Percentiles rank a stretch among this genome's conserved stretches.
Evolutionary conservation across 2,329 filamentous ascomycete species (phyloP).

Genomic region (Dothideomycetidae sp.): DNA sequence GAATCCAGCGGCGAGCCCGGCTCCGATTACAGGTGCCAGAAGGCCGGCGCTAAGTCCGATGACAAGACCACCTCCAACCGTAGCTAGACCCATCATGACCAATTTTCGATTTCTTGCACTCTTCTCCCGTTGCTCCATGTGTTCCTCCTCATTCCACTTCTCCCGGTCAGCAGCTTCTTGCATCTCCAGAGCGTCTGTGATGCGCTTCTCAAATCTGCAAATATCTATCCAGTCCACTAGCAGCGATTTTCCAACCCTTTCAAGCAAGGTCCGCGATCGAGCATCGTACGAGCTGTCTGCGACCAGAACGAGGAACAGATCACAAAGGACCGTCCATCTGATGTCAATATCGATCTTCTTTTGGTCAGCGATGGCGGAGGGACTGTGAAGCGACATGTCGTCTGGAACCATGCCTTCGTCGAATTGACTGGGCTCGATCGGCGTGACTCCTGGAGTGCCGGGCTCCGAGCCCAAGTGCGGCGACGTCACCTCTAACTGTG

Average conservation of each 20-base stretch:
- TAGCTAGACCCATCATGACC: slow-evolving; percentile 92
- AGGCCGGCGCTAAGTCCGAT: slow-evolving; percentile 90
- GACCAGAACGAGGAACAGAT: slow-evolving; percentile 88
- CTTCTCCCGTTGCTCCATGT: slow-evolving; percentile 77
- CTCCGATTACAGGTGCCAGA: slow-evolving; percentile 83
- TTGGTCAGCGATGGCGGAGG: slow-evolving; percentile 66
- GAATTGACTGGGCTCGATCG: slow-evolving; percentile 36
- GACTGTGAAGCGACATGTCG: slow-evolving; percentile 64
- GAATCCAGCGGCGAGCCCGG: slow-evolving; percentile 84
- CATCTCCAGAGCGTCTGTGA: slow-evolving; percentile 90
- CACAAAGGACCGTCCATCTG: slow-evolving; percentile 91
- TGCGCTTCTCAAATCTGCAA: slow-evolving; percentile 89
- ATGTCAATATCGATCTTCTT: slow-evolving; percentile 89
- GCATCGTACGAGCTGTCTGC: slow-evolving; percentile 91
- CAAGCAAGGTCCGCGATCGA: slow-evolving; percentile 69
- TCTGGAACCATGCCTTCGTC: slow-evolving; percentile 51
- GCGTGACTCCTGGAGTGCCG: slow-evolving; percentile 10
- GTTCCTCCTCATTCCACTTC: slow-evolving; percentile 94
- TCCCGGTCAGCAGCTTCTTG: slow-evolving; percentile 88
- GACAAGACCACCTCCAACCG: slow-evolving; percentile 84
- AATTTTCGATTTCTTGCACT: slow-evolving; percentile 67
- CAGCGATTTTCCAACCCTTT: slow-evolving; percentile 66
- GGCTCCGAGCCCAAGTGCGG: slow-evolving; percentile 18
- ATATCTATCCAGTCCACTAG: slow-evolving; percentile 84
- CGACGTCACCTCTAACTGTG: slow-evolving; percentile 11